Base-by-base conservation (phyloP, 176 grass and related monocot species). In the Oryza coarctata region DNA sequence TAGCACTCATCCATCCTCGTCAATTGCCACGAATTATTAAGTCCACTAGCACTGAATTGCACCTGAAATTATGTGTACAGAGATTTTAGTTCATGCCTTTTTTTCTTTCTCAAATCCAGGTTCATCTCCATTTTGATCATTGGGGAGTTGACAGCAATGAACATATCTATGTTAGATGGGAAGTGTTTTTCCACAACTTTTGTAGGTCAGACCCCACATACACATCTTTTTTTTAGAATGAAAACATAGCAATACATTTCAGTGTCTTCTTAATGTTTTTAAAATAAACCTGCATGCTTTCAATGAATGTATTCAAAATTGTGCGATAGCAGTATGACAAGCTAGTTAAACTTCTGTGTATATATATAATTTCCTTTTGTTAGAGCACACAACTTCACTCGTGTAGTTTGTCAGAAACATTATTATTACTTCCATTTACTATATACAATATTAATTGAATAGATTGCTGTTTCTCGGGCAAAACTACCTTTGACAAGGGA, bases 11-110 rank as follows among this genome's bases (percentile, higher is more conserved):
- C 76, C n/a, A 52, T 85, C 76, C 47, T 76, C 73, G 63, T 89
- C 87, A 63, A 17, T 15, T 68, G 71, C 77, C 2, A 44, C 20
- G 83, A 85, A 89, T 85, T 85, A 89, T 89, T 70, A 77, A 67
- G 41, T 66, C 83, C 83, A 77, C 83, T 44, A 35, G 69, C 27
- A 8, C 40, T 49, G 10, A 57, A 20, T 84, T 33, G 57, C 71
- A 64, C 71, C 63, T 76, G 72, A 73, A 77, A 89, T 82, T 43
- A 89, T 77, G 65, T 34, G 22, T 41, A 18, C 30, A 26, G 49
- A 73, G 18, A 15, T 71, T 70, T 85, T 64, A 27, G 10, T 11
- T 65, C 34, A 36, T 29, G 29, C 25, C 79, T 25, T 23, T 23
- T 71, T 22, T 30, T n/a, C 5, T 81, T 40, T 71, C 45, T 60